phyloP scores from a whole-genome alignment of 1,139 yeast species.

The Kodamaea derodonti region DNA sequence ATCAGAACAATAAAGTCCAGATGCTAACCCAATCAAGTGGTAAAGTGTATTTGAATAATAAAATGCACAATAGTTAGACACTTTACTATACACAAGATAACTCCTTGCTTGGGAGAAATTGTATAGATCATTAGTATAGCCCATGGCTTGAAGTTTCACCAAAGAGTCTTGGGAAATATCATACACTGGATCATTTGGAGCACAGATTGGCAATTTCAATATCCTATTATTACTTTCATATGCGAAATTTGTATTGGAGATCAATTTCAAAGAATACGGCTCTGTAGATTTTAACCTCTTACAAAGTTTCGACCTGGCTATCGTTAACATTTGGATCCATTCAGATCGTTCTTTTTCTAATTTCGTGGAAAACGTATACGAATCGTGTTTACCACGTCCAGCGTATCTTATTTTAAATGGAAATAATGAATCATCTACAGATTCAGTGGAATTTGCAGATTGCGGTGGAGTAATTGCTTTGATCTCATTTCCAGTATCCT shows the following conservation, averaged over 20 bases:
- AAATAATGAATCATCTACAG: constrained; percentile 32
- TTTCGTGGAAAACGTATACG: constrained; percentile 56
- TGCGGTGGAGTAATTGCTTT: constrained; percentile 16
- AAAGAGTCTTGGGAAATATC: constrained; percentile 33
- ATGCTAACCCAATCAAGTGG: constrained; percentile 31
- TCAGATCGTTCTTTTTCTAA: constrained; percentile 50
- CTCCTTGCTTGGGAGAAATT: constrained; percentile 19
- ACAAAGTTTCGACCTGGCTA: constrained; percentile 53
- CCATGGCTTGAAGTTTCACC: constrained; percentile 18
- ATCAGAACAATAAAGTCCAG: constrained; percentile 48
- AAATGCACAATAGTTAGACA: constrained; percentile 27
- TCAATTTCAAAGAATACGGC: constrained; percentile 51
- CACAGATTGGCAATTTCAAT: constrained; percentile 54
- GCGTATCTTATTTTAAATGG: constrained; percentile 43
- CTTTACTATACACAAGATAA: constrained; percentile 24
- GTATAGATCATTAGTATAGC: constrained; percentile 28
- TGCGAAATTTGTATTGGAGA: constrained; percentile 62
- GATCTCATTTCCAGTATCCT: constrained; percentile 24
- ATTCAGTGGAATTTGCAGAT: background rate
- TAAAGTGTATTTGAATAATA: constrained; percentile 22
- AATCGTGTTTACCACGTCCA: constrained; percentile 39
- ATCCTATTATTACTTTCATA: constrained; percentile 58
- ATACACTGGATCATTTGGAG: constrained; percentile 63
- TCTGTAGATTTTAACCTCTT: constrained; percentile 43
- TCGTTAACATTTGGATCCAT: constrained; percentile 58